Evolutionary conservation across 345 rosid species (phyloP).

Genomic region (Brassica cretica): DNA sequence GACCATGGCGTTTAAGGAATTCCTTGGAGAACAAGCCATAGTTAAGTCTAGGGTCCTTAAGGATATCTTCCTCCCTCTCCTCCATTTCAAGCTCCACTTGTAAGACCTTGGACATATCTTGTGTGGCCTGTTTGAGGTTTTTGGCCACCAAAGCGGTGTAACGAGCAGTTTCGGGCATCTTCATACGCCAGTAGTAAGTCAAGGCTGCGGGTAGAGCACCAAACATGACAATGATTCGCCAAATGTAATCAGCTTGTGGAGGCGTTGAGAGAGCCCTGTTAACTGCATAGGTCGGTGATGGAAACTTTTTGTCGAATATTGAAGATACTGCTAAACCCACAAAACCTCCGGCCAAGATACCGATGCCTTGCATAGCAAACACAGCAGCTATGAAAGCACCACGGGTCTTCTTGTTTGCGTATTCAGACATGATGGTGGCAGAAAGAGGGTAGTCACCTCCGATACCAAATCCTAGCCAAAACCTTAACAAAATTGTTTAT

Average conservation of each 20-base stretch:
- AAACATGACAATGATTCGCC: constrained; percentile 67
- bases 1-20: constrained; percentile 53
- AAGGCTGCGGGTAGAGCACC: constrained; percentile 71
- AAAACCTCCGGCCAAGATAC: constrained; percentile 68
- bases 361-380: constrained; percentile 84
- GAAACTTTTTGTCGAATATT: constrained; percentile 42
- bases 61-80: constrained; percentile 37
- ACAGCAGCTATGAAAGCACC: constrained; percentile 81
- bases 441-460: constrained; percentile 90
- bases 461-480: constrained; percentile 82
- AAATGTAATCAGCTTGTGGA: constrained; percentile 62
- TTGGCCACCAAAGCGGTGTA: constrained; percentile 80
- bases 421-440: constrained; percentile 83
- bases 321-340: constrained; percentile 48
- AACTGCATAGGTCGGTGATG: constrained; percentile 41
- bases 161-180: constrained; percentile 86
- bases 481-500: constrained; percentile 26
- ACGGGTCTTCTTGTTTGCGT: constrained; percentile 79
- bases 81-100: constrained; percentile 58
- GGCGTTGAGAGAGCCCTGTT: constrained; percentile 52
- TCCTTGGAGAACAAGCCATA: constrained; percentile 56
- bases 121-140: constrained; percentile 60
- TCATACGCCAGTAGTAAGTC: constrained; percentile 75
- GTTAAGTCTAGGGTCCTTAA: constrained; percentile 20
- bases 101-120: constrained; percentile 74